phyloP scores from a whole-genome alignment of 129 eudicot species.

The Oenanthe sinensis region DNA sequence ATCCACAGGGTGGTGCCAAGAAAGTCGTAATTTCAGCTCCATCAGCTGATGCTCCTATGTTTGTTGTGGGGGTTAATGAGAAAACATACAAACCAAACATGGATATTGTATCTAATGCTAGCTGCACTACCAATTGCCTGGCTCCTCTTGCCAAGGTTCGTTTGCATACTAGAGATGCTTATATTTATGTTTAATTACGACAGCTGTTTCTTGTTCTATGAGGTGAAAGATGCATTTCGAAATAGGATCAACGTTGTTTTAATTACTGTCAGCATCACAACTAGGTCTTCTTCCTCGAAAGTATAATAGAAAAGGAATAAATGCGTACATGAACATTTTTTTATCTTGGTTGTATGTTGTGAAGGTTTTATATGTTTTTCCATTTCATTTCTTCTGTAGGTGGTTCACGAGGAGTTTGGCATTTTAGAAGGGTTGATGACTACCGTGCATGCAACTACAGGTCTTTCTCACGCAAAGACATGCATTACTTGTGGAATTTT shows the following conservation, averaged over 20 bases:
- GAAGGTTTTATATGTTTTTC: not conserved
- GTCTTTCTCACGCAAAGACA: constrained; percentile 17
- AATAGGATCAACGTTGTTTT: not conserved
- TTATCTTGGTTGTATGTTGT: not conserved
- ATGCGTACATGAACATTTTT: not conserved
- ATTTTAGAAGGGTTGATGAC: constrained; percentile 94
- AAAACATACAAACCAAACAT: constrained; percentile 73
- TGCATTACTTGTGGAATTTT: not conserved
- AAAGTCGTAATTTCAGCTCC: constrained; percentile 97
- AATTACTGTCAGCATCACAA: not conserved
- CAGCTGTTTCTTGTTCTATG: not conserved
- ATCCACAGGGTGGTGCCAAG: constrained; percentile 86
- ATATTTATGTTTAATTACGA: not conserved
- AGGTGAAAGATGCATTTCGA: not conserved
- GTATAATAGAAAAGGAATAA: not conserved
- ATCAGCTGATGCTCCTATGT: constrained; percentile 97
- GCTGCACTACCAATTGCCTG: constrained; percentile 95
- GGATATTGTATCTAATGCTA: constrained; percentile 96
- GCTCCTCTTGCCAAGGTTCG: constrained; percentile 98
- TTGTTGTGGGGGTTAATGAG: constrained; percentile 96
- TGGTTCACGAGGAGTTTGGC: constrained; percentile 96
- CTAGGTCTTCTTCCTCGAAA: not conserved
- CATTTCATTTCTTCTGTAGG: constrained; percentile 33
- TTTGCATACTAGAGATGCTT: not conserved
- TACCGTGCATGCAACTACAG: constrained; percentile 94